Conservation (phyloP, 805 yeast species). For the Torulaspora indica region DNA sequence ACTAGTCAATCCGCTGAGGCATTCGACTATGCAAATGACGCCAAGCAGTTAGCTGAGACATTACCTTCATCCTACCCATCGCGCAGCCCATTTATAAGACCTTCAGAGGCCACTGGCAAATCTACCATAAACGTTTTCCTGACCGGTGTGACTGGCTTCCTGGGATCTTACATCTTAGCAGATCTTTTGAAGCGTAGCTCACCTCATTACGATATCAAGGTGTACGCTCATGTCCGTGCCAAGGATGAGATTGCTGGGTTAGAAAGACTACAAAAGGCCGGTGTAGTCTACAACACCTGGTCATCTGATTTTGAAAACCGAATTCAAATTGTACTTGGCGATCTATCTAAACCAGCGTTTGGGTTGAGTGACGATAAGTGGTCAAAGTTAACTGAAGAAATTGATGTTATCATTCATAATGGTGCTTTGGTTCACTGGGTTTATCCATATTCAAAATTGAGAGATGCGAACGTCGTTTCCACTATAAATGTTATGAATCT, state of each 20-base stretch:
- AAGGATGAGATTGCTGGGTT: constrained; percentile 60
- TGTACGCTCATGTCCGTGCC: constrained; percentile 92
- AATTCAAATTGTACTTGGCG: constrained; percentile 76
- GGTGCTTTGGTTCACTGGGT: constrained; percentile 99
- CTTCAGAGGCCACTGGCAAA: constrained; percentile 27
- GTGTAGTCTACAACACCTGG: constrained; percentile 69
- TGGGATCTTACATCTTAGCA: constrained; percentile 82
- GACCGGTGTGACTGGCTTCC: constrained; percentile 95
- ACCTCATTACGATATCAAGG: constrained; percentile 43
- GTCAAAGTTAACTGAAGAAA: constrained; percentile 48
- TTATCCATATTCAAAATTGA: constrained; percentile 81
- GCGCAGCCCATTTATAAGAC: constrained; percentile 30
- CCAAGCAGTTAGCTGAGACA: constrained; percentile 45
- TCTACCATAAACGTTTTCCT: constrained; percentile 59
- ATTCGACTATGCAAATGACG: constrained; percentile 66
- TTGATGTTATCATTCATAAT: constrained; percentile 87
- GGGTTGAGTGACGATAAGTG: constrained; percentile 61
- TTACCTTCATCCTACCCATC: constrained; percentile 46
- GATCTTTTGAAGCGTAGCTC: constrained; percentile 62
- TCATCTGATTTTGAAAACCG: constrained; percentile 50
- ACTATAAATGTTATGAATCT: constrained; percentile 78
- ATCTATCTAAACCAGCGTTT: constrained; percentile 65
- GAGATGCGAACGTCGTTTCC: constrained; percentile 90
- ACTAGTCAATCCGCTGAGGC: constrained; percentile 24
- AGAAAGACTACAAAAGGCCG: constrained; percentile 69